Base-by-base conservation (phyloP, 1,284 basidiomycete species). In the Abortiporus biennis region DNA sequence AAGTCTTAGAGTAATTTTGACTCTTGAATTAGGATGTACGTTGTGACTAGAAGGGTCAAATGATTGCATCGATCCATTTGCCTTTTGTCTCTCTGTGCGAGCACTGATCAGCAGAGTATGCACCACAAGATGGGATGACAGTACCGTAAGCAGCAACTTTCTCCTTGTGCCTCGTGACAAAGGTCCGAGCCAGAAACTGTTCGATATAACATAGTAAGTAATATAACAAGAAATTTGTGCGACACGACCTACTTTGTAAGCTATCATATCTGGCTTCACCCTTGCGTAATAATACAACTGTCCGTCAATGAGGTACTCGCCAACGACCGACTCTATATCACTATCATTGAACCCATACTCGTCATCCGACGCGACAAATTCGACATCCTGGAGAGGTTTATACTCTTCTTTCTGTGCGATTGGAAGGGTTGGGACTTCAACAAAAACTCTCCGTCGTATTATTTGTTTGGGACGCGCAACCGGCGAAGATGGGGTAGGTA, bases 11-110 rank as follows among this genome's bases (percentile, higher is more conserved):
- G 54, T 59, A 21, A 64, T 47, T 48, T 61, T 65, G 42, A 78
- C 55, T 30, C 82, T 78, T 43, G 75, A 77, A 16, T 66, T 55
- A n/a, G 76, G 75, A 51, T 85, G 79, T 4, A 88, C 67, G 46
- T 76, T 69, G 15, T 56, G 47, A 2, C 73, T 73, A 20, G 71
- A 68, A n/a, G 83, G 82, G 53, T 85, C 73, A 55, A 88, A 87
- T 0, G 58, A 54, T 1, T 57, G 58, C 20, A 82, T 61, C 5
- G 54, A 44, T 24, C 69, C 69, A 4, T 54, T 52, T 24, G 46
- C 54, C 52, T 75, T 71, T 48, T 63, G 68, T 33, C 51, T 58
- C 47, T 68, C 78, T 81, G 43, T 31, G 21, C 25, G 35, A 40
- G 4, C 3, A 16, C 20, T 54, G 16, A 47, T 36, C 46, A 22